Percentiles rank a stretch among this genome's conserved stretches.
phyloP scores from a whole-genome alignment of 2,329 filamentous ascomycete genomes.

The Colletotrichum sansevieriae region DNA sequence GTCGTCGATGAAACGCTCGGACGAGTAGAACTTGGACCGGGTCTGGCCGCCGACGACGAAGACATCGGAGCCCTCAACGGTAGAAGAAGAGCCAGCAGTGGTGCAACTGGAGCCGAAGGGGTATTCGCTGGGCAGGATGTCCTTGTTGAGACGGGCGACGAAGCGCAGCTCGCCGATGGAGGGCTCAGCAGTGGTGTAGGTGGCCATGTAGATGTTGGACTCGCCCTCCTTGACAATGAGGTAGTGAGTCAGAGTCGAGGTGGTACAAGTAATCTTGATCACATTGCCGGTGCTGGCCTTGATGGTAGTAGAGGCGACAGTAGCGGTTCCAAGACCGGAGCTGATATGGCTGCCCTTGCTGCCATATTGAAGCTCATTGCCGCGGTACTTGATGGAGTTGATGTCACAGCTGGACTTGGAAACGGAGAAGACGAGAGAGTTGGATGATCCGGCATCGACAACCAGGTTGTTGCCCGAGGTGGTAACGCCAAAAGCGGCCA shows the following conservation, averaged over 20 bases:
- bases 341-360: conserved; percentile 67
- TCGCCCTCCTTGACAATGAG: conserved; percentile 72
- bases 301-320: conserved; percentile 62
- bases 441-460: conserved; percentile 62
- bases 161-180: conserved; percentile 72
- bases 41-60: conserved; percentile 73
- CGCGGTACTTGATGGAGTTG: conserved; percentile 71
- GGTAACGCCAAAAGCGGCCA: conserved; percentile 59
- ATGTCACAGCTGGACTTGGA: conserved; percentile 71
- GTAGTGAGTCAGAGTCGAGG: conserved; percentile 73
- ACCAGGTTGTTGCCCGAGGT: conserved; percentile 56
- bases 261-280: conserved; percentile 72
- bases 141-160: conserved; percentile 70
- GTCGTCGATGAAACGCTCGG: conserved; percentile 78
- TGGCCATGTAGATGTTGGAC: conserved; percentile 71
- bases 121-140: conserved; percentile 63
- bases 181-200: conserved; percentile 70
- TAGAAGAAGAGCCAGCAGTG: conserved; percentile 62
- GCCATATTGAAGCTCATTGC: conserved; percentile 69
- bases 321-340: conserved; percentile 70
- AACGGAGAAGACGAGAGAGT: conserved; percentile 65
- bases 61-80: conserved; percentile 70
- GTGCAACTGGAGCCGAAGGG: conserved; percentile 68
- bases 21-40: conserved; percentile 78
- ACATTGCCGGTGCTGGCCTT: conserved; percentile 54